These are phyloP conservation scores for Claviceps sp. DNA, from an alignment of 2,329 filamentous ascomycete species.

Conservation along the genomic window DNA sequence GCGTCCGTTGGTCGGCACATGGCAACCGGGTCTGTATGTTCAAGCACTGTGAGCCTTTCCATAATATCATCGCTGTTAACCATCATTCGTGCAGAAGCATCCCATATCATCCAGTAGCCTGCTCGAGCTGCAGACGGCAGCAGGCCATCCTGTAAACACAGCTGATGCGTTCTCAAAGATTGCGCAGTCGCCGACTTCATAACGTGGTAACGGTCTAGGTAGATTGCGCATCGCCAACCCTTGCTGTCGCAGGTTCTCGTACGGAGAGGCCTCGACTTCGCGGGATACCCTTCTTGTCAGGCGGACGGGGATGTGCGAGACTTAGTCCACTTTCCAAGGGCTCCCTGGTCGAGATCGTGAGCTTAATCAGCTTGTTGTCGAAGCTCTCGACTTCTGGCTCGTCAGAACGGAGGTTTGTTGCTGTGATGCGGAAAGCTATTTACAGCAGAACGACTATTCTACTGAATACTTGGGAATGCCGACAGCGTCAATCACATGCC, in stretches of 20 bases:
- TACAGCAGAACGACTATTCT: neutral
- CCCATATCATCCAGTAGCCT: conserved; percentile 31
- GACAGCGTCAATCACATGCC: conserved; percentile 15
- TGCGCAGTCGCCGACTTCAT: conserved; percentile 35
- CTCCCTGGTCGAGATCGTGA: conserved; percentile 28
- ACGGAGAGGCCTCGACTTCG: conserved; percentile 24
- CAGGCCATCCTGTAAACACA: conserved; percentile 35
- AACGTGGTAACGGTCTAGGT: conserved; percentile 31
- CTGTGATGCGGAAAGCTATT: conserved; percentile 8
- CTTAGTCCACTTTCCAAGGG: conserved; percentile 30
- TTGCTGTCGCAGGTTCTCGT: conserved; percentile 29
- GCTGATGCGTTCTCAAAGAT: conserved; percentile 23
- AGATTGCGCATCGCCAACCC: conserved; percentile 31
- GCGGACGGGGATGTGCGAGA: conserved; percentile 26
- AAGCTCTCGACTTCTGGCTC: conserved; percentile 21
- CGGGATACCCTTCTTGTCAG: conserved; percentile 32
- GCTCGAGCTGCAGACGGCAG: conserved; percentile 31
- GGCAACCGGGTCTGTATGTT: conserved; percentile 23
- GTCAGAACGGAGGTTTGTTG: conserved; percentile 17
- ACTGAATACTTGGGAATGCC: too few relatives aligned
- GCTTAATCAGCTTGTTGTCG: conserved; percentile 17
- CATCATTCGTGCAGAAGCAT: conserved; percentile 21
- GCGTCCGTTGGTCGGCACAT: conserved; percentile 16
- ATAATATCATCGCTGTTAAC: conserved; percentile 27
- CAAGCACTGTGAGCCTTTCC: conserved; percentile 24